phyloP scores from a whole-genome alignment of 345 rosid species.

The Ceriops zippeliana region DNA sequence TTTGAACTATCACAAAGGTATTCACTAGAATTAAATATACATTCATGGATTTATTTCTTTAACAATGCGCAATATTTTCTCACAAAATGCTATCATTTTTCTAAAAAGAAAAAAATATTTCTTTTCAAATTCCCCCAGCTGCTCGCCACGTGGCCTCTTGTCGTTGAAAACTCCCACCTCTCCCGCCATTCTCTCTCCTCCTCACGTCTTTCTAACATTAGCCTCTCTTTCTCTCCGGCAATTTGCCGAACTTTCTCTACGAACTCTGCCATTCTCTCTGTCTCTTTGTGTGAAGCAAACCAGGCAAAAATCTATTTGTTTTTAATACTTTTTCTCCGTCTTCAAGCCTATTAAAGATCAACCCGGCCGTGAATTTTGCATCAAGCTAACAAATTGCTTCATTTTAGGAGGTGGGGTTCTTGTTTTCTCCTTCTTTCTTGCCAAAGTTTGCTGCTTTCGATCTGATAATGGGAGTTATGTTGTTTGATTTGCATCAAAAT shows the following conservation, averaged over 20 bases:
- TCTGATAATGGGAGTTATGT: not conserved
- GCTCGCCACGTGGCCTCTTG: not conserved
- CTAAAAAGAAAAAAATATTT: too few species aligned
- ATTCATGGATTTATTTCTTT: too few species aligned
- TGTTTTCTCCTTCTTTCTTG: not conserved
- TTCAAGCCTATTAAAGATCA: not conserved
- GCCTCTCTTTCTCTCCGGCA: too few species aligned
- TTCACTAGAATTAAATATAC: too few species aligned
- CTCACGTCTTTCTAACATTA: not conserved
- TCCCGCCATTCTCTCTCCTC: slow-evolving; percentile 64
- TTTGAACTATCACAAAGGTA: too few species aligned
- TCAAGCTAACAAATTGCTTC: not conserved
- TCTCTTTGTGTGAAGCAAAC: slow-evolving; percentile 3
- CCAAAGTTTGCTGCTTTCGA: not conserved
- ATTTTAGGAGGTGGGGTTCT: not conserved
- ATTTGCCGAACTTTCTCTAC: too few species aligned
- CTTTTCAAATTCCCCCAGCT: not conserved
- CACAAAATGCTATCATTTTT: too few species aligned
- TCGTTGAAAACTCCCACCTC: not conserved
- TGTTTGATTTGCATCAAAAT: not conserved
- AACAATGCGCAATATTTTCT: too few species aligned
- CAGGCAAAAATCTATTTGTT: not conserved
- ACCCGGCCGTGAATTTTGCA: not conserved
- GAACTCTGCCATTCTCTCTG: too few species aligned
- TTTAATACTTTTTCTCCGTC: not conserved